Conservation (phyloP, 2,329 filamentous ascomycete species). For the Colletotrichum sp. region DNA sequence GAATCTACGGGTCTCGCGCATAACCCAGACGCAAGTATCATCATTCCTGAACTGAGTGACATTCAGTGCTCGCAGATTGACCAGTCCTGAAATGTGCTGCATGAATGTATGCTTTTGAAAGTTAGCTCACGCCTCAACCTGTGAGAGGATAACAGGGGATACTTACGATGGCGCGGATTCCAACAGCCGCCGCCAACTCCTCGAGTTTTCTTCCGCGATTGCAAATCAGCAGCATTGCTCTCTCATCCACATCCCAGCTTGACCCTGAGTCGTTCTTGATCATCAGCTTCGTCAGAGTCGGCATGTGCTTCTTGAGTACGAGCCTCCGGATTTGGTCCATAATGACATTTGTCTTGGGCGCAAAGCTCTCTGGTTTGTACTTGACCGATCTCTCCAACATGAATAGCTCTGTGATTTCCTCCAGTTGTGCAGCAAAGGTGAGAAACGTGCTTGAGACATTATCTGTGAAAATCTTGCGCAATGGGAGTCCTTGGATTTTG, state of each 20-base stretch:
- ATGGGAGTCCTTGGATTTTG: constrained; percentile 50
- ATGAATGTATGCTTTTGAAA: constrained; percentile 58
- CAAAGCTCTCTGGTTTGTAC: constrained; percentile 57
- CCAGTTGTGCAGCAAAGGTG: constrained; percentile 55
- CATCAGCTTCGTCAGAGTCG: constrained; percentile 59
- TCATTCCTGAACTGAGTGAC: constrained; percentile 59
- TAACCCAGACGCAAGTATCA: constrained; percentile 61
- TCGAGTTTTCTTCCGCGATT: constrained; percentile 52
- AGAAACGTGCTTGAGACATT: constrained; percentile 63
- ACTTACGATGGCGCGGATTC: constrained; percentile 59
- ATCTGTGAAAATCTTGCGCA: constrained; percentile 67
- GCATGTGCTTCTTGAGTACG: constrained; percentile 63
- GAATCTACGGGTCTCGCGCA: constrained; percentile 62
- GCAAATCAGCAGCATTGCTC: constrained; percentile 59
- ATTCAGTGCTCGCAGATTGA: constrained; percentile 59
- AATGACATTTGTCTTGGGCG: constrained; percentile 51
- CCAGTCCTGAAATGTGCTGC: constrained; percentile 53
- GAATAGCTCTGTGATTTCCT: constrained; percentile 62
- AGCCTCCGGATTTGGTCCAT: constrained; percentile 64
- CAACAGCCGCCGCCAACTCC: constrained; percentile 62
- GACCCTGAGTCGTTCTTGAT: constrained; percentile 60
- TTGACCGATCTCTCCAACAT: constrained; percentile 60
- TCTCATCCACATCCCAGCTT: constrained; percentile 63
- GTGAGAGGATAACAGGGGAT: background rate
- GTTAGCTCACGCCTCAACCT: constrained; percentile 1